phyloP scores from a whole-genome alignment of 1,284 basidiomycete species.

The Veloporphyrellus conicus region DNA sequence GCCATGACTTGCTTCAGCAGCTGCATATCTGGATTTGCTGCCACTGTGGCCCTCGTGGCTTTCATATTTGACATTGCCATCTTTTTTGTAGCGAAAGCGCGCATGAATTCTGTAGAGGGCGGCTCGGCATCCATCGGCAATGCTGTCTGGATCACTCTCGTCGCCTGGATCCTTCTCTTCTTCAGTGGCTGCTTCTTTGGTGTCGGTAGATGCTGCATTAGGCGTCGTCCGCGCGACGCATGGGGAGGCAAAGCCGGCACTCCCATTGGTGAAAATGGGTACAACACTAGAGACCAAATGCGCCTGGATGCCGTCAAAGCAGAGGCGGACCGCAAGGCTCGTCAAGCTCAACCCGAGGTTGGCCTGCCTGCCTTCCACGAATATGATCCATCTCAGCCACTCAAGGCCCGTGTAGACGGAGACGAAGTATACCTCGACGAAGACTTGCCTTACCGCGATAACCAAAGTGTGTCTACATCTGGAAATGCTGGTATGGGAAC shows the following conservation, averaged over 20 bases:
- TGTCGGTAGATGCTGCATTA: constrained; percentile 75
- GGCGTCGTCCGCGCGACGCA: constrained; percentile 45
- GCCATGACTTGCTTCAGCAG: constrained; percentile 82
- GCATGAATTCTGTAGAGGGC: constrained; percentile 64
- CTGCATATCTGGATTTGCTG: constrained; percentile 75
- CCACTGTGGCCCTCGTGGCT: constrained; percentile 67
- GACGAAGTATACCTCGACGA: constrained; percentile 50
- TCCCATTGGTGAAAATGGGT: constrained; percentile 28
- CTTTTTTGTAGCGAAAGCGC: constrained; percentile 78
- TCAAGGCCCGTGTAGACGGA: constrained; percentile 56
- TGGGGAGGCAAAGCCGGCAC: constrained; percentile 34
- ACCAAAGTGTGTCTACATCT: constrained; percentile 21
- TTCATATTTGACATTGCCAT: constrained; percentile 84
- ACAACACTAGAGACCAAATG: constrained; percentile 53
- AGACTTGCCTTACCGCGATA: constrained; percentile 36
- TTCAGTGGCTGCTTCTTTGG: constrained; percentile 83
- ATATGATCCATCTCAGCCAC: constrained; percentile 54
- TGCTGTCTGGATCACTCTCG: constrained; percentile 82
- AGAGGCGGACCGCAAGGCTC: constrained; percentile 73
- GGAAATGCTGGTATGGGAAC: constrained; percentile 27
- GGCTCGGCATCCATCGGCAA: constrained; percentile 74
- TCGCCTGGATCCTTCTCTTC: constrained; percentile 77
- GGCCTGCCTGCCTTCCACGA: constrained; percentile 76
- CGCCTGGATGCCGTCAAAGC: constrained; percentile 78
- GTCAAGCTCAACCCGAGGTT: constrained; percentile 55